Evolutionary conservation across 2,329 filamentous ascomycete species (phyloP).

Genomic region (Ceratocystis ficicola): DNA sequence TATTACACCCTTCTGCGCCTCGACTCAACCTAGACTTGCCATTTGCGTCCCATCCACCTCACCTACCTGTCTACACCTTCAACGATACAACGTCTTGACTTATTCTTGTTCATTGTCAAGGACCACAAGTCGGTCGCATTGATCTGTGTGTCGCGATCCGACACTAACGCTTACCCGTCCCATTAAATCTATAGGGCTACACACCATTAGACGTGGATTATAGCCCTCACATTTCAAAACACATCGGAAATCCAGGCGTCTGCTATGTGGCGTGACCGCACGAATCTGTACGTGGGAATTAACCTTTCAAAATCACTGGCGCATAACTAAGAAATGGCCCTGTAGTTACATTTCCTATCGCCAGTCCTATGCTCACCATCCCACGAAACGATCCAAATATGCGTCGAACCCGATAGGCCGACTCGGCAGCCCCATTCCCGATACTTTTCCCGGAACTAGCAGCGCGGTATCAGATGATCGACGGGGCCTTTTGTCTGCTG

Average conservation of each 20-base stretch:
- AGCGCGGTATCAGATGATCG: conserved; percentile 38
- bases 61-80: background rate
- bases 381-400: conserved; percentile 69
- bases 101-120: background rate
- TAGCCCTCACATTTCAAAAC: background rate
- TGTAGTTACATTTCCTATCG: conserved; percentile 93
- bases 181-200: background rate
- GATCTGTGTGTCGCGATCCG: background rate
- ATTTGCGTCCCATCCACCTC: background rate
- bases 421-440: conserved; percentile 47
- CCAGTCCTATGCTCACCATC: conserved; percentile 94
- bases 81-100: background rate
- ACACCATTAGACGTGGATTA: background rate
- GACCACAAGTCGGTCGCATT: background rate
- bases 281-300: conserved; percentile 64
- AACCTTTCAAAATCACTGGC: conserved; percentile 1
- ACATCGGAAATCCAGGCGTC: conserved; percentile 30
- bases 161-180: background rate
- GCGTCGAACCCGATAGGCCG: conserved; percentile 33
- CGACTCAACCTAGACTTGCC: background rate
- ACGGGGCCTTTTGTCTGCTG: conserved; percentile 72
- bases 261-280: conserved; percentile 98
- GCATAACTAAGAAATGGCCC: conserved; percentile 14
- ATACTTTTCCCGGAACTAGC: conserved; percentile 42
- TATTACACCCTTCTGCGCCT: background rate